These are phyloP conservation scores for Cryptosporidium ryanae DNA, from an alignment of 169 alveolate genomes.

Conservation along the genomic window DNA sequence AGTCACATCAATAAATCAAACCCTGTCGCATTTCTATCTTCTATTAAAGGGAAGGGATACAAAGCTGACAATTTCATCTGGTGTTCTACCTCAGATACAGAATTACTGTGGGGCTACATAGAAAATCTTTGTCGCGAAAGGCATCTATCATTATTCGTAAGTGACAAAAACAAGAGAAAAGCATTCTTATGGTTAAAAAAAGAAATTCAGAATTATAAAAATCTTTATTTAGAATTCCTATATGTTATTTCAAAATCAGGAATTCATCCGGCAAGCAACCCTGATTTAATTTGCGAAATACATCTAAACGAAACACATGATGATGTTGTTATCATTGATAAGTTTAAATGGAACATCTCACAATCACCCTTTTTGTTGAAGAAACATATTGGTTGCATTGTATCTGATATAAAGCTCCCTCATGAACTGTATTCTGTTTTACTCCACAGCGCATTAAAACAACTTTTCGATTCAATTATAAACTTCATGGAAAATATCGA, in stretches of 20 bases:
- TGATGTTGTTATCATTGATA: slow-evolving; percentile 47
- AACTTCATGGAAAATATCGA: neutral
- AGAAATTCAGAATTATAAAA: slow-evolving; percentile 45
- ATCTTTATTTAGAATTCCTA: slow-evolving; percentile 40
- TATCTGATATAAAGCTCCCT: slow-evolving; percentile 55
- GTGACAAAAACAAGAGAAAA: slow-evolving; percentile 10
- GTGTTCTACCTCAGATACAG: slow-evolving; percentile 21
- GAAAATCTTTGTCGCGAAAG: slow-evolving; percentile 57
- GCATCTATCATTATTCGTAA: slow-evolving; percentile 38
- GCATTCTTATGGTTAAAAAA: slow-evolving; percentile 14
- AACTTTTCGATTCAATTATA: slow-evolving; percentile 23
- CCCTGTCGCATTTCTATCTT: slow-evolving; percentile 37
- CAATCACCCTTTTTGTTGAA: slow-evolving; percentile 13
- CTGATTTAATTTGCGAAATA: slow-evolving; percentile 24
- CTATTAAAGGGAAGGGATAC: slow-evolving; percentile 7
- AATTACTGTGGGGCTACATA: slow-evolving; percentile 10
- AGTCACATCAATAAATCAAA: slow-evolving; percentile 8
- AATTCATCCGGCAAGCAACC: slow-evolving; percentile 26
- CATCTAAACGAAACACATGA: slow-evolving; percentile 34
- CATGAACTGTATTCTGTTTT: slow-evolving; percentile 17
- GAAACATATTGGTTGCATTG: neutral
- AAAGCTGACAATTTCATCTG: slow-evolving; percentile 36
- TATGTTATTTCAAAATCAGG: neutral
- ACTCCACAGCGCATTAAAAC: slow-evolving; percentile 48
- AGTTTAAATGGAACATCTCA: slow-evolving; percentile 64